Conservation (phyloP, 73 alveolate genomes). For the Halteria grandinella region DNA sequence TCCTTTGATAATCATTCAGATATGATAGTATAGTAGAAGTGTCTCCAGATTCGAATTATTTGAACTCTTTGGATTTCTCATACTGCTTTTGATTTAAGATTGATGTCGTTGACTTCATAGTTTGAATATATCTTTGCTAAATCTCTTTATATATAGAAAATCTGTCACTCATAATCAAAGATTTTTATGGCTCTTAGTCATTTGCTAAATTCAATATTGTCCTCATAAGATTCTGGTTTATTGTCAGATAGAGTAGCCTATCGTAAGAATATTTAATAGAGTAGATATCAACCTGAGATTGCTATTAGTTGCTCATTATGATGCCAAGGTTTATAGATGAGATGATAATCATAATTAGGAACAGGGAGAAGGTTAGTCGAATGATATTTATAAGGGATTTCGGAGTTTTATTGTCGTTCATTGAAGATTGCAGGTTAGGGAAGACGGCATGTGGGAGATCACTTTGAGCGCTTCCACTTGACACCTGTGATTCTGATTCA, state of each 20-base stretch:
- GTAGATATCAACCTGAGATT: constrained; percentile 10
- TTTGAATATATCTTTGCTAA: not conserved
- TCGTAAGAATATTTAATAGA: not conserved
- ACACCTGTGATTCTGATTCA: too few relatives aligned
- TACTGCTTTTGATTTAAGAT: not conserved
- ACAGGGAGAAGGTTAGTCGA: not conserved
- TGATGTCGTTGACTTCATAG: not conserved
- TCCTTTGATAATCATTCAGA: not conserved
- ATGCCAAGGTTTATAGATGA: constrained; percentile 15
- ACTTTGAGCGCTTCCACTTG: too few relatives aligned
- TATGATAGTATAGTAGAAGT: too few relatives aligned
- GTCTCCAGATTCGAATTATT: too few relatives aligned
- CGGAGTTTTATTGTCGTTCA: not conserved
- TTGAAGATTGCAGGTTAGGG: not conserved
- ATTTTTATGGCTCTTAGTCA: too few relatives aligned
- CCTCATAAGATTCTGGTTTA: too few relatives aligned
- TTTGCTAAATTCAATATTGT: too few relatives aligned
- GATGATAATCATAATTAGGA: not conserved
- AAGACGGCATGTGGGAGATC: not conserved
- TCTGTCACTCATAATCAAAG: too few relatives aligned
- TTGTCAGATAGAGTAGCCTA: too few relatives aligned
- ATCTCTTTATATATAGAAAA: not conserved
- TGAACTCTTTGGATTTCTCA: not conserved
- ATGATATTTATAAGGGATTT: not conserved
- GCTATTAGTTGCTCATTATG: not conserved